These are phyloP conservation scores for Pistacia vera DNA, from an alignment of 345 rosid species.

Conservation along the genomic window DNA sequence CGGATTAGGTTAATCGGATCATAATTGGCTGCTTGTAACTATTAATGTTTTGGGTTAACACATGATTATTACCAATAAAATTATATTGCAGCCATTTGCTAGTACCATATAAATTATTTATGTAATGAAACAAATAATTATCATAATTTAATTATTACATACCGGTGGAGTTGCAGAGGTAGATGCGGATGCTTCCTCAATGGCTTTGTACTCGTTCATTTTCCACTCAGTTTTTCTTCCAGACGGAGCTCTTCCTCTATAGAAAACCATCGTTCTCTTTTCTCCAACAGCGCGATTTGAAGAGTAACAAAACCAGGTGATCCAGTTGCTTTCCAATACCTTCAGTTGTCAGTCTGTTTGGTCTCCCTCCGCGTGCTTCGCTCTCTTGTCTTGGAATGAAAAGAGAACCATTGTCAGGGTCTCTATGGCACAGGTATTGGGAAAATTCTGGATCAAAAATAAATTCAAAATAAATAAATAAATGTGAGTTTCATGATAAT, in stretches of 20 bases:
- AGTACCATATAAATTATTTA: too few species aligned
- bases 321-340: constrained; percentile 54
- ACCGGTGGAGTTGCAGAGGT: background rate
- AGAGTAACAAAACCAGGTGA: constrained; percentile 42
- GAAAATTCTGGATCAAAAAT: constrained; percentile 28
- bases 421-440: constrained; percentile 28
- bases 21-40: background rate
- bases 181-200: constrained; percentile 17
- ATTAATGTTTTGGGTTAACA: too few species aligned
- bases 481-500: too few species aligned
- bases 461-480: background rate
- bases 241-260: constrained; percentile 44
- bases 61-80: background rate
- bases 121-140: too few species aligned
- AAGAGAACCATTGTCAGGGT: constrained; percentile 21
- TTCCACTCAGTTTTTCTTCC: constrained; percentile 49
- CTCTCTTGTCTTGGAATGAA: constrained; percentile 43
- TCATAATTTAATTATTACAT: background rate
- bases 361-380: constrained; percentile 41
- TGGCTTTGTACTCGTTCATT: constrained; percentile 41
- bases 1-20: background rate
- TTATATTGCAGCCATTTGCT: too few species aligned
- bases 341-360: constrained; percentile 32
- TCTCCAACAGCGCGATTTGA: constrained; percentile 30
- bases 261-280: constrained; percentile 50